A percentile compares a stretch with the other conserved stretches of the same genome.
phyloP scores from a whole-genome alignment of 2,329 filamentous ascomycete genomes.

The Diaporthe ilicicola region DNA sequence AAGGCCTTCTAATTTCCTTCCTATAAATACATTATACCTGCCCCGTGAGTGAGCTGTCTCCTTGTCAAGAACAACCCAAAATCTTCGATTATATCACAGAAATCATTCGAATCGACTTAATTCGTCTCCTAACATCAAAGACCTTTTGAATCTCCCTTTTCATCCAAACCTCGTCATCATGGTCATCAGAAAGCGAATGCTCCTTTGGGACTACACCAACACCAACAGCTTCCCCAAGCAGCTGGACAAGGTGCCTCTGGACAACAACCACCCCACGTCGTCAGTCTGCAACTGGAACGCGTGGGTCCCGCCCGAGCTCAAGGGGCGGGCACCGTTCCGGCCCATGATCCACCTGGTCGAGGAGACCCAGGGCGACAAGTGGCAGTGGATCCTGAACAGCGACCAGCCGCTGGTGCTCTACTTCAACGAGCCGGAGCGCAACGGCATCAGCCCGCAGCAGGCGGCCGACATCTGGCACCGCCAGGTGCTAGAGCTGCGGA shows the following conservation, averaged over 20 bases:
- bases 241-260: neutral
- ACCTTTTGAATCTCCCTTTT: neutral
- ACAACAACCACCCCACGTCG: slow-evolving; percentile 38
- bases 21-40: too few relatives aligned
- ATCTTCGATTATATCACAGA: neutral
- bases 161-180: neutral
- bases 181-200: slow-evolving; percentile 43
- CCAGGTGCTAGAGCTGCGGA: slow-evolving; percentile 45
- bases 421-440: slow-evolving; percentile 55
- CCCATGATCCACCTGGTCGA: slow-evolving; percentile 51
- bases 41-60: neutral
- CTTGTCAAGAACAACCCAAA: neutral
- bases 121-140: neutral
- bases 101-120: too few relatives aligned
- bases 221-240: slow-evolving; percentile 43
- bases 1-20: too few relatives aligned
- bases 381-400: slow-evolving; percentile 42
- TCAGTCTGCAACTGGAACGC: slow-evolving; percentile 52
- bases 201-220: slow-evolving; percentile 55
- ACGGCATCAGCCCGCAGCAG: slow-evolving; percentile 44
- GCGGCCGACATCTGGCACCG: slow-evolving; percentile 50
- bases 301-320: slow-evolving; percentile 48
- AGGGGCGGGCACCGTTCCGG: slow-evolving; percentile 46
- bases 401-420: slow-evolving; percentile 48
- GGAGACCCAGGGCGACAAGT: slow-evolving; percentile 48